Percentiles rank a stretch among this genome's conserved stretches.
phyloP scores from a whole-genome alignment of 1,139 yeast genomes.

The Pichia sp. region DNA sequence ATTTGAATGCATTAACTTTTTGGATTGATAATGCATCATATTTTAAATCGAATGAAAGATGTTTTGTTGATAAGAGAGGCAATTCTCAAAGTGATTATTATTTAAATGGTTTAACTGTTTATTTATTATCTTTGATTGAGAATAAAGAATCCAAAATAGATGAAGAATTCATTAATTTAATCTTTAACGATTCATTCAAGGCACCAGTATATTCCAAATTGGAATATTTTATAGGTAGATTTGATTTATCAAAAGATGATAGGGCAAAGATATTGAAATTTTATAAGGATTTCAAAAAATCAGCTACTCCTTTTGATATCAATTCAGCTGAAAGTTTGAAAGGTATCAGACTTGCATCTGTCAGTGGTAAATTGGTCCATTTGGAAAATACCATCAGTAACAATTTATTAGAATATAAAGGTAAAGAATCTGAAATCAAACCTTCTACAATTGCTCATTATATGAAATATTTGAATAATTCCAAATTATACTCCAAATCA shows the following conservation, averaged over 20 bases:
- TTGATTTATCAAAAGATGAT: conserved; percentile 23
- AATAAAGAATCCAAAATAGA: conserved; percentile 12
- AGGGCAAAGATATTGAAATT: conserved; percentile 8
- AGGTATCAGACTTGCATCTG: conserved; percentile 12
- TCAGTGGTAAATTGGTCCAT: conserved; percentile 11
- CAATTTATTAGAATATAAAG: conserved; percentile 9
- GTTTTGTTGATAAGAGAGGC: background rate
- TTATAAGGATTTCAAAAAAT: conserved; percentile 1
- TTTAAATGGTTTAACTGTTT: conserved; percentile 14
- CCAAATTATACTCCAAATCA: conserved; percentile 9
- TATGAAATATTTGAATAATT: conserved; percentile 11
- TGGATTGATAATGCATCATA: conserved; percentile 21
- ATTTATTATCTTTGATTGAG: conserved; percentile 16
- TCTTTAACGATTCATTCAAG: conserved; percentile 9
- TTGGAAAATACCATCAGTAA: conserved; percentile 11
- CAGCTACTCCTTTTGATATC: conserved; percentile 11
- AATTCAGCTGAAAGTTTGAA: conserved; percentile 13
- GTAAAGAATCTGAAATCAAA: conserved; percentile 7
- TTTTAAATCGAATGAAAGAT: conserved; percentile 12
- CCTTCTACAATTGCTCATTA: conserved; percentile 10
- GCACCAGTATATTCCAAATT: conserved; percentile 31
- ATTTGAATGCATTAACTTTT: conserved; percentile 16
- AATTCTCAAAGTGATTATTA: conserved; percentile 6
- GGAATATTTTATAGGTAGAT: conserved; percentile 31
- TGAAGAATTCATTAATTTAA: conserved; percentile 16